Evolutionary conservation across 2,329 filamentous ascomycete species (phyloP).

Genomic region (Ascochyta fabae): DNA sequence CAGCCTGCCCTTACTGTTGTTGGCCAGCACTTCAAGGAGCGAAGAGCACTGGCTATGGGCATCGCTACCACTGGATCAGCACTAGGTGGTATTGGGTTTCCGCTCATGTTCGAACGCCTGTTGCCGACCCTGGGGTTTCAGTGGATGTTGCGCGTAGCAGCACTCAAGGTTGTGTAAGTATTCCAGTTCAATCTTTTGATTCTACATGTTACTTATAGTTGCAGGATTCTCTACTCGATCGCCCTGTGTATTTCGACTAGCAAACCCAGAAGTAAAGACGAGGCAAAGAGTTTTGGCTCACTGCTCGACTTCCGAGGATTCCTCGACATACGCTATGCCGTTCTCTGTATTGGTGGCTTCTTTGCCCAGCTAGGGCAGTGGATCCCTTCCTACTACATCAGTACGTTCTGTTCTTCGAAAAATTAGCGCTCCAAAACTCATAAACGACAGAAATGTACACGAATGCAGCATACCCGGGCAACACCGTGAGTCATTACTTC

Average conservation of each 20-base stretch:
- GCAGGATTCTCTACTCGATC: constrained; percentile 56
- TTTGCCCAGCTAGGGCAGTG: constrained; percentile 40
- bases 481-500: constrained; percentile 54
- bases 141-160: constrained; percentile 68
- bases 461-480: constrained; percentile 58
- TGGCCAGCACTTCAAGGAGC: constrained; percentile 53
- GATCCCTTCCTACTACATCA: constrained; percentile 44
- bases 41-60: constrained; percentile 53
- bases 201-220: constrained; percentile 56
- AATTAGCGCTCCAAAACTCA: not conserved
- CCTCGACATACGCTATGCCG: constrained; percentile 40
- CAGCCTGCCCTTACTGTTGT: constrained; percentile 51
- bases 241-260: constrained; percentile 43
- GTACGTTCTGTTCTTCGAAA: constrained; percentile 26
- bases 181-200: constrained; percentile 49
- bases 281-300: constrained; percentile 31
- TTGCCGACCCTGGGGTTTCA: constrained; percentile 63
- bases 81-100: constrained; percentile 61
- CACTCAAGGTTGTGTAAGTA: constrained; percentile 54
- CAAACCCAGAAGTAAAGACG: constrained; percentile 15
- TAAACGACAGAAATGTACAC: constrained; percentile 62
- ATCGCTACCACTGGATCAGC: constrained; percentile 51
- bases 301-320: constrained; percentile 46
- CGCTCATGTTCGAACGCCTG: constrained; percentile 62
- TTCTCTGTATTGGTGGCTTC: constrained; percentile 37